phyloP scores from a whole-genome alignment of 2,329 filamentous ascomycete species.

The Diplodia intermedia region DNA sequence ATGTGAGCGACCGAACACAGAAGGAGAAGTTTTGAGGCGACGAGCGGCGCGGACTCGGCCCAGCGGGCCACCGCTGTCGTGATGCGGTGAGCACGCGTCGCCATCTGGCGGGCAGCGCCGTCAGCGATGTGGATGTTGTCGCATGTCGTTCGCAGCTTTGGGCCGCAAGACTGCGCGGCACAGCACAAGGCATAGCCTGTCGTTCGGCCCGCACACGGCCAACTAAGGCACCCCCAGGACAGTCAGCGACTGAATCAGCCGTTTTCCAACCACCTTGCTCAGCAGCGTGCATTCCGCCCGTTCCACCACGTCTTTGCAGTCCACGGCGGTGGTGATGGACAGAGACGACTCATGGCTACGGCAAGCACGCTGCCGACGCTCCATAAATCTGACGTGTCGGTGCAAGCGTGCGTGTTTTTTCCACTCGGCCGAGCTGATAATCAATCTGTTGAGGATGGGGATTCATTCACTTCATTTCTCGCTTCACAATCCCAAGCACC shows the following conservation, averaged over 20 bases:
- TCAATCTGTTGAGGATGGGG: not conserved
- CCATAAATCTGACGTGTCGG: conserved; percentile 20
- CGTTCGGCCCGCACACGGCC: conserved; percentile 10
- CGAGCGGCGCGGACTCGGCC: conserved; percentile 1
- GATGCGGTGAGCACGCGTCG: not conserved
- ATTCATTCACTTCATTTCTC: not conserved
- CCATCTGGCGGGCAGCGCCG: not conserved
- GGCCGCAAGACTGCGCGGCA: not conserved
- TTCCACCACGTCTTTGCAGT: not conserved
- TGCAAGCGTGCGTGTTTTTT: not conserved
- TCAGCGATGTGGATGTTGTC: not conserved
- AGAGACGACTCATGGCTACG: not conserved
- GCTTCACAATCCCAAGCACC: not conserved
- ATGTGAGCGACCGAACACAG: not conserved
- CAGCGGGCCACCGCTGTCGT: not conserved
- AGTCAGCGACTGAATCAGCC: conserved; percentile 15
- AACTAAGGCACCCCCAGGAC: not conserved
- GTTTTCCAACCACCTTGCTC: not conserved
- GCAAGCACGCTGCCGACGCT: not conserved
- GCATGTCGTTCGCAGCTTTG: not conserved
- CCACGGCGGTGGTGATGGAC: not conserved
- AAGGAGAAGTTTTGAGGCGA: not conserved
- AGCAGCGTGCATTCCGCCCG: not conserved
- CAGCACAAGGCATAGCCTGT: not conserved
- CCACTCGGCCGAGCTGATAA: conserved; percentile 7